Evolutionary conservation across 345 rosid genomes (phyloP), one percentile per base, ranked within the genome.

Genomic region (Gossypium rotundifolium): DNA sequence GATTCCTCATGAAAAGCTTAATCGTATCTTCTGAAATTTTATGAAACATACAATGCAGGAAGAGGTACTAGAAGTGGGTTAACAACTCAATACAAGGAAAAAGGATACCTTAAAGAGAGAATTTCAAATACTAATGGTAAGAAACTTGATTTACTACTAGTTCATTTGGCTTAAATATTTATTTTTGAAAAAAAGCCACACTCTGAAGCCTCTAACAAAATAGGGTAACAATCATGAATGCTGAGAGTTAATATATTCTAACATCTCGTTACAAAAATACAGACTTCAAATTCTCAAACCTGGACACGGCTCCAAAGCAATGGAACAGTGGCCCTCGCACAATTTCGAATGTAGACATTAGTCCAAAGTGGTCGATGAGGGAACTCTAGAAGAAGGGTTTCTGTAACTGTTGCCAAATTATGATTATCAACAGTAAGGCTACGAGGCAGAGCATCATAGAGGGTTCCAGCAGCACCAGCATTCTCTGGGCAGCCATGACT

Each of bases 271-370:
- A 48, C 6, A 65, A 13, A 18, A 63, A 53, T 52, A 52, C 16
- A 52, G 18, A 20, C 49, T 25, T 55, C 59, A 79, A 61, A 10
- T 58, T 76, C 70, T 82, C 84, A 80, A 83, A 96, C 99, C 97
- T 96, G 99, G 74, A 93, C 98, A 80, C 99, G 98, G 77, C 98
- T 96, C 99, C 99, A 96, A 73, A 93, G 87, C 90, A 96, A 82
- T 66, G 99, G 99, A 81, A 94, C 96, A 77, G 95, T 80, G 61
- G 97, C 99, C 85, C 94, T 89, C 9, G 97, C 99, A 79, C 67
- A 78, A 55, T 96, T 94, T 62, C 87, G 88, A 70, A 96, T 78
- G 81, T 93, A 90, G 81, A 96, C 88, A 83, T 96, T 96, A 64
- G 99, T 55, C 60, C 60, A 90, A 78, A 87, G 91, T 66, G 96